A percentile compares a stretch with the other conserved stretches of the same genome.
phyloP scores from a whole-genome alignment of 2,329 filamentous ascomycete species.

The Hymenoscyphus repandus region DNA sequence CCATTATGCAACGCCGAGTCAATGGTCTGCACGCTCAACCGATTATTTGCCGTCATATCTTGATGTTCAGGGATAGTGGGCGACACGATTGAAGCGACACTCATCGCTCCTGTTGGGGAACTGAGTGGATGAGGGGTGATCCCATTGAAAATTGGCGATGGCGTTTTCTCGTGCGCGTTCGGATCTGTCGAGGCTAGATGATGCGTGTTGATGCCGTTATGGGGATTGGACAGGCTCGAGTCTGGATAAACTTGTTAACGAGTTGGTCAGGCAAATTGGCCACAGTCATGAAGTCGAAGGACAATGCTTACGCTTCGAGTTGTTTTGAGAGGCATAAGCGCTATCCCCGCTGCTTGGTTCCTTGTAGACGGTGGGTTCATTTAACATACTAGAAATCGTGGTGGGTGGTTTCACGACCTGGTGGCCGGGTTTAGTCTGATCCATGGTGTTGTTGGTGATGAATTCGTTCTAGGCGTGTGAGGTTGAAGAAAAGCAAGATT shows the following conservation, averaged over 20 bases:
- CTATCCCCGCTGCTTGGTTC: slow-evolving; percentile 10
- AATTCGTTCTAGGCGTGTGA: not conserved
- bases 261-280: slow-evolving; percentile 1
- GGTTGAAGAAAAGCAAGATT: not conserved
- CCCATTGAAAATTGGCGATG: slow-evolving; percentile 50
- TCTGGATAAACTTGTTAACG: slow-evolving; percentile 10
- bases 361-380: slow-evolving; percentile 8
- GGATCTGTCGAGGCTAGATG: slow-evolving; percentile 36
- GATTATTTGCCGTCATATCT: not conserved
- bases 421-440: slow-evolving; percentile 3
- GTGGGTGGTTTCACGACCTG: slow-evolving; percentile 11
- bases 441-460: slow-evolving; percentile 5
- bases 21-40: slow-evolving; percentile 18
- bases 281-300: not conserved
- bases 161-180: slow-evolving; percentile 54
- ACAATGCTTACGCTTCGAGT: slow-evolving; percentile 16
- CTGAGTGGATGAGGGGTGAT: slow-evolving; percentile 41
- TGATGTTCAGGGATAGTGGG: slow-evolving; percentile 41
- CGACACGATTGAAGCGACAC: slow-evolving; percentile 60
- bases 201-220: slow-evolving; percentile 1
- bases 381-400: slow-evolving; percentile 13
- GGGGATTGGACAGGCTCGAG: slow-evolving; percentile 37
- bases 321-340: slow-evolving; percentile 15
- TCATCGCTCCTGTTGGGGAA: slow-evolving; percentile 59
- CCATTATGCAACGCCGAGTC: slow-evolving; percentile 19